phyloP scores from a whole-genome alignment of 2,329 filamentous ascomycete genomes.

The Eutypa lata region DNA sequence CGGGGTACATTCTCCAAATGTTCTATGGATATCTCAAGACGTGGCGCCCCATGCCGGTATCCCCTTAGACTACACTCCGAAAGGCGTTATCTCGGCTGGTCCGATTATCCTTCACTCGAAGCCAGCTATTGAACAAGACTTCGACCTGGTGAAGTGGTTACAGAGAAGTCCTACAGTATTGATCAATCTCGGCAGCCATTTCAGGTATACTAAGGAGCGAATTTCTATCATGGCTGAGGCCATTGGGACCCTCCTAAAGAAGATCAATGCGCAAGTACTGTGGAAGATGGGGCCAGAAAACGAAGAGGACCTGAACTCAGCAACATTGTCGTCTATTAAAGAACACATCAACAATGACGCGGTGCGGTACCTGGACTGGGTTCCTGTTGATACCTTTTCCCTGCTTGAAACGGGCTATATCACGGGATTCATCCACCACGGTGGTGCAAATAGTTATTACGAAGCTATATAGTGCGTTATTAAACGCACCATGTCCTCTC shows the following conservation, averaged over 20 bases:
- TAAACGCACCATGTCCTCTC: not conserved
- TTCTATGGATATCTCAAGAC: slow-evolving; percentile 23
- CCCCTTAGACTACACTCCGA: slow-evolving; percentile 12
- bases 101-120: slow-evolving; percentile 19
- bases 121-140: slow-evolving; percentile 20
- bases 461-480: slow-evolving; percentile 6
- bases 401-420: slow-evolving; percentile 4
- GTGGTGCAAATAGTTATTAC: slow-evolving; percentile 6
- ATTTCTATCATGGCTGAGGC: slow-evolving; percentile 25
- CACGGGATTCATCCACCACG: slow-evolving; percentile 5
- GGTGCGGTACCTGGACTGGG: not conserved
- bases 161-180: slow-evolving; percentile 18
- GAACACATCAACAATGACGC: not conserved
- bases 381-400: slow-evolving; percentile 1
- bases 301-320: not conserved
- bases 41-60: slow-evolving; percentile 18
- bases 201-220: slow-evolving; percentile 15
- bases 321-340: not conserved
- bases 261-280: slow-evolving; percentile 25
- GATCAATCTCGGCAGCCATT: slow-evolving; percentile 23
- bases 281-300: slow-evolving; percentile 24
- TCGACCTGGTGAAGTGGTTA: slow-evolving; percentile 22
- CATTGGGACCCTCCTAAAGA: slow-evolving; percentile 16
- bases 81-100: slow-evolving; percentile 15
- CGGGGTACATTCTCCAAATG: slow-evolving; percentile 12